Base-by-base conservation (phyloP, 2,329 filamentous ascomycete genomes). In the Cytospora chrysosperma region DNA sequence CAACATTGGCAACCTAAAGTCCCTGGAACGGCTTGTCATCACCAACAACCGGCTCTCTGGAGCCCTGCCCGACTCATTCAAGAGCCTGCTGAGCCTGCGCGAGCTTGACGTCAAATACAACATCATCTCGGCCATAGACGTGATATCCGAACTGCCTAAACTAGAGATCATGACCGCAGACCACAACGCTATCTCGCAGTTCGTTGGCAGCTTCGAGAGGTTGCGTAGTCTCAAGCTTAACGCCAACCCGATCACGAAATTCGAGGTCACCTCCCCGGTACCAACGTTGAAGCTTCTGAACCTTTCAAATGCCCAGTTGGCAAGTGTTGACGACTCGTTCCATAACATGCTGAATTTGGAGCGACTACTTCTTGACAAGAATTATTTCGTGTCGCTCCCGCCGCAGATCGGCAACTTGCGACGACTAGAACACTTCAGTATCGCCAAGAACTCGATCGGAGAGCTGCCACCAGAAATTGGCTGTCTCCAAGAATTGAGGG, bases 41-140 rank as follows among this genome's bases (percentile, higher is more conserved):
- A 98, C 95, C 2, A 99, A 99, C 78, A 99, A 99, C 76, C 88
- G 90, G 65, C 80, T 99, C 17, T 84, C 85, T 24, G 91, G 91
- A 3, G 82, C 88, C 8, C 86, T 98, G 40, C 91, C 93, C 10
- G 78, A 84, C 1, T 85, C 87, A 0, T 91, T 98, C 71, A 85
- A 81, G 66, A 82, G 89, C n/a, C 79, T 98, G 9, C 78, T 84
- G 54, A 96, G 85, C 71, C 80, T 99, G 59, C 92, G 92, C 67
- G 94, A 98, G 75, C 86, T 99, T 51, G 95, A 99, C 75, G 88
- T 96, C 68, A 92, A 96, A 67, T 98, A 96, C 80, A 99, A 99
- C 72, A 83, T 85, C 21, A 91, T 99, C 62, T 88, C 88, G 56
- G 93, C 88, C 72, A 97, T 99, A 71, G 92, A 98, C 73, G 87